Base-by-base conservation (phyloP, 129 eudicot species). In the Chrysanthemum makinoi region DNA sequence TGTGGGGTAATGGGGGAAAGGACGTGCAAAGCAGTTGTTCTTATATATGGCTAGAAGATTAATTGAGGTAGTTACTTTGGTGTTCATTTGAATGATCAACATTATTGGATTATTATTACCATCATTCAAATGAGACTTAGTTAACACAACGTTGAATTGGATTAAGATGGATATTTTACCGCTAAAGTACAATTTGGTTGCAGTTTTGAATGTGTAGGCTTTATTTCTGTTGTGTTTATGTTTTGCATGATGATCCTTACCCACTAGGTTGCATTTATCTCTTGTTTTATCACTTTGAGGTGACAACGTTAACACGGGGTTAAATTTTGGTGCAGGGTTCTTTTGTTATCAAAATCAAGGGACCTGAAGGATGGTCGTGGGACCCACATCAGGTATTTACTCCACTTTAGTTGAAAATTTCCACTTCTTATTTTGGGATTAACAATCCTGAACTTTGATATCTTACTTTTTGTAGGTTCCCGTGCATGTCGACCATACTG, bases 281-380 rank as follows among this genome's bases (percentile, higher is more conserved):
- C 49, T n/a, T 65, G 74, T 60, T 47, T 69, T 62, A 69, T 60
- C 72, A 73, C 43, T 63, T 68, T 72, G 53, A 75, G 56, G 69
- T 46, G 79, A 13, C 9, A 52, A 24, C 22, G 39, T 33, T 53
- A 63, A 57, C 39, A 62, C 46, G 24, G 39, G 53, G 39, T 61
- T 61, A 46, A 10, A 28, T 64, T 73, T 77, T 16, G 73, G 72
- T 77, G 80, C 91, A 94, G 99, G 99, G 99, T 39, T 87, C 99
- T 57, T 94, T 85, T 83, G 74, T 94, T 70, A 83, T 94, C 44
- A 94, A 94, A 79, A 81, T 94, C 72, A 94, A 84, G 84, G 99
- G 97, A 67, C 96, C 99, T 46, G 87, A 86, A 76, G 99, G 99
- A 73, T 94, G 99, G 99, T 83, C 99, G 63, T 89, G 90, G 95